Base-by-base conservation (phyloP, 176 grass and related monocot genomes). In the Triticum aestivum region DNA sequence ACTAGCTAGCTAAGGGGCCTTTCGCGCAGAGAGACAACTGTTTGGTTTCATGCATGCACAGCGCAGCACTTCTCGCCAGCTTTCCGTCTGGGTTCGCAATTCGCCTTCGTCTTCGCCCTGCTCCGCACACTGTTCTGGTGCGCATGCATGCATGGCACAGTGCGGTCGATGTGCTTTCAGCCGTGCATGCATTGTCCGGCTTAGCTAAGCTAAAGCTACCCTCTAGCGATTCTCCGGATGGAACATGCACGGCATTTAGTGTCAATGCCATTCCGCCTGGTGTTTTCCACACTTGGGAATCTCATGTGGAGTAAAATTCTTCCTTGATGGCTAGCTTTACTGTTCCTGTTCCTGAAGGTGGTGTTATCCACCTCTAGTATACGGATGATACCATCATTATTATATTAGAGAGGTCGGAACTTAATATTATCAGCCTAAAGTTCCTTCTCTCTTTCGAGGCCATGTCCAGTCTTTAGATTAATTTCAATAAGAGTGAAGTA, bases 71-170 rank as follows among this genome's bases (percentile, higher is more conserved):
- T 30, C 44, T 29, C 24, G 3, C 24, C 80, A 72, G 39, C 82
- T 32, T 84, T 69, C 71, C 20, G 1, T 51, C 30, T 41, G 21
- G 76, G 75, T 49, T 32, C 44, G 44, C 86, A 68, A 82, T 54
- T 52, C 52, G 67, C 75, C 42, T 64, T 52, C 52, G 67, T 67
- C 42, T 64, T 49, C 27, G 2, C 49, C 59, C 41, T 65, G 79
- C 34, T 69, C 71, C 38, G 41, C 12, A 9, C 75, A 56, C 32
- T 80, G 38, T 65, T 21, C 5, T 39, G 12, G 27, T 14, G 42
- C 27, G 49, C 75, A 21, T 45, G 64, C 64, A 24, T 61, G 56
- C 56, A 52, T 29, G 38, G 6, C 79, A 59, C 72, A 58, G 6
- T 21, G 51, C 8, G 13, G 44, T 14, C 78, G 37, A 51, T n/a